Conservation (phyloP, 2,329 filamentous ascomycete genomes). For the Penicillium capsulatum region DNA sequence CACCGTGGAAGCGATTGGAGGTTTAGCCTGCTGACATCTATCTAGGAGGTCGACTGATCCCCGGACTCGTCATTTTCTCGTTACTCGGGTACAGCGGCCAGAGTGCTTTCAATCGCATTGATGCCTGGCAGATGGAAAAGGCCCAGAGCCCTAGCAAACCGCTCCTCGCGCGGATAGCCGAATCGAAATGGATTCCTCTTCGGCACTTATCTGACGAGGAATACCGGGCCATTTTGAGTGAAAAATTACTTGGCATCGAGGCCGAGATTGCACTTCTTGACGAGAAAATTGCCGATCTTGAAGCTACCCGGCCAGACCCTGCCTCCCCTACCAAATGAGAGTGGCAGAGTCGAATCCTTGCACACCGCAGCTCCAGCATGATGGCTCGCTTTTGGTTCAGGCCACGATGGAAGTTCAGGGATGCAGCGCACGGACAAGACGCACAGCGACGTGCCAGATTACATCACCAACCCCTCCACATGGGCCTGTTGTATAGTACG, state of each 20-base stretch:
- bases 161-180: constrained; percentile 49
- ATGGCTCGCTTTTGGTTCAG: constrained; percentile 7
- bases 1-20: not conserved
- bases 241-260: constrained; percentile 67
- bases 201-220: constrained; percentile 67
- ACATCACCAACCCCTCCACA: no score
- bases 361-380: constrained; percentile 5
- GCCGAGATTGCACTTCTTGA: constrained; percentile 75
- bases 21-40: constrained; percentile 11
- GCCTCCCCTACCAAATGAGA: constrained; percentile 8
- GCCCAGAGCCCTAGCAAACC: constrained; percentile 36
- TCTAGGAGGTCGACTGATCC: constrained; percentile 55
- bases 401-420: constrained; percentile 6
- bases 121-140: constrained; percentile 44
- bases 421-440: constrained; percentile 18
- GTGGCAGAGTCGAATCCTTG: not conserved
- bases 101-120: constrained; percentile 50
- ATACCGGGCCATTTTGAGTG: constrained; percentile 65
- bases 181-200: constrained; percentile 68
- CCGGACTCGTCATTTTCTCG: constrained; percentile 57
- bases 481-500: not conserved
- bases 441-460: no score
- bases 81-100: constrained; percentile 57
- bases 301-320: constrained; percentile 22
- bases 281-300: constrained; percentile 62